Evolutionary conservation across 495 filamentous ascomycete species (phyloP).

Genomic region (Hypoxylon intermedium): DNA sequence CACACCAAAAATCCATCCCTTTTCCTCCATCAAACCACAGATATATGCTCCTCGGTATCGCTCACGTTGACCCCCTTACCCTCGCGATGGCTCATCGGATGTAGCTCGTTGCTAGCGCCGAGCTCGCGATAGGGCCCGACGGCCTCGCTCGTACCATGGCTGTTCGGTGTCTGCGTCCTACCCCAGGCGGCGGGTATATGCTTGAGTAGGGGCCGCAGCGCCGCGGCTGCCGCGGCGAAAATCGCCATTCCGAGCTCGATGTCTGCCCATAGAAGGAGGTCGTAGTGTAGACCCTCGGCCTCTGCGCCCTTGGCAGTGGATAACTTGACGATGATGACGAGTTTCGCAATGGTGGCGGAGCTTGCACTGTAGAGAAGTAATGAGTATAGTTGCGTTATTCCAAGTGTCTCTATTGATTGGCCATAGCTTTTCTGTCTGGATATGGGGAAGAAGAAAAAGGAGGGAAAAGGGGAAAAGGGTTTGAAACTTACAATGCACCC

Average conservation of each 20-base stretch:
- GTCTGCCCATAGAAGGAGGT: slow-evolving; percentile 42
- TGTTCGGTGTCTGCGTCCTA: slow-evolving; percentile 12
- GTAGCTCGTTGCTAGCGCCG: slow-evolving; percentile 19
- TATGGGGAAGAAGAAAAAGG: no score
- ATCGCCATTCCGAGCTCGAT: slow-evolving; percentile 42
- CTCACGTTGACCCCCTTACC: neutral
- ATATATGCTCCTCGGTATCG: slow-evolving; percentile 5
- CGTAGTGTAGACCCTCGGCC: slow-evolving; percentile 33
- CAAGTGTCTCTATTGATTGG: neutral
- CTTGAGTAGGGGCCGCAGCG: slow-evolving; percentile 35
- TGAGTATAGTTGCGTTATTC: slow-evolving; percentile 1
- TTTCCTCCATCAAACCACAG: neutral
- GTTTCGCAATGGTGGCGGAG: slow-evolving; percentile 41
- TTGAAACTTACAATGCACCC: slow-evolving; percentile 39
- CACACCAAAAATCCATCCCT: neutral
- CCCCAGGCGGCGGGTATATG: slow-evolving; percentile 27
- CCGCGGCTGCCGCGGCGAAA: slow-evolving; percentile 38
- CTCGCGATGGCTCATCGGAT: neutral
- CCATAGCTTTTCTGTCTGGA: no score
- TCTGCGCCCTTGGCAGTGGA: slow-evolving; percentile 25
- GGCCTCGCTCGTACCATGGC: slow-evolving; percentile 14
- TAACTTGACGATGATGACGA: slow-evolving; percentile 39
- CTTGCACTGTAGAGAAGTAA: slow-evolving; percentile 31
- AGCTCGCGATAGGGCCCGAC: slow-evolving; percentile 31
- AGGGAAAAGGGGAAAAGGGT: neutral